phyloP scores from a whole-genome alignment of 1,139 yeast species.

The Suhomyces yuchorum region DNA sequence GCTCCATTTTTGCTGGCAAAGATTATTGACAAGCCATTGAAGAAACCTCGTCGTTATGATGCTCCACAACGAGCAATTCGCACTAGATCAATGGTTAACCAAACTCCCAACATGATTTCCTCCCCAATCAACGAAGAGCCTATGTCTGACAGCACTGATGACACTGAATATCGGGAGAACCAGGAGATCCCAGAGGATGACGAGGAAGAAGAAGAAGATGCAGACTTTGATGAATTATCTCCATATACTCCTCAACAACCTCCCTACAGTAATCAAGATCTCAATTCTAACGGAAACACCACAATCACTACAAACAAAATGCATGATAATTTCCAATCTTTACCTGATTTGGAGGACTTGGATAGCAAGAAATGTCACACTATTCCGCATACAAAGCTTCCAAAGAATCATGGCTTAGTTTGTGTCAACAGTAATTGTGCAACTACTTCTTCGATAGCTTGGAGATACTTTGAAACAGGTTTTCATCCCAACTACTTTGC shows the following conservation, averaged over 20 bases:
- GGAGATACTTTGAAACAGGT: conserved; percentile 52
- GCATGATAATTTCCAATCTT: conserved; percentile 34
- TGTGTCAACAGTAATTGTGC: conserved; percentile 51
- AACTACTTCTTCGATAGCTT: conserved; percentile 43
- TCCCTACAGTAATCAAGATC: conserved; percentile 25
- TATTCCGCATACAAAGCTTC: conserved; percentile 41
- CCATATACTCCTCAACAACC: conserved; percentile 49
- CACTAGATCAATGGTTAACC: conserved; percentile 43
- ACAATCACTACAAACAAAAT: conserved; percentile 16
- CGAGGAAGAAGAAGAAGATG: conserved; percentile 18
- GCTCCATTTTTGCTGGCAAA: conserved; percentile 50
- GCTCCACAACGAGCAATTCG: conserved; percentile 43
- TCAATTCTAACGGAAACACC: not conserved
- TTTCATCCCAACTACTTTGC: conserved; percentile 43
- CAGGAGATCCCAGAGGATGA: conserved; percentile 17
- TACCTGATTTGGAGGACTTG: conserved; percentile 49
- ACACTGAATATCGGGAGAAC: conserved; percentile 36
- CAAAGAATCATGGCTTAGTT: conserved; percentile 42
- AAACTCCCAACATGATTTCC: conserved; percentile 34
- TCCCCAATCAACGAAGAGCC: conserved; percentile 47
- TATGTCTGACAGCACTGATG: conserved; percentile 34
- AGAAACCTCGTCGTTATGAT: conserved; percentile 38
- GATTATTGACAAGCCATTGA: conserved; percentile 39
- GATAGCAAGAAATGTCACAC: conserved; percentile 50
- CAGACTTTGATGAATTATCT: conserved; percentile 29